Evolutionary conservation across 1,139 yeast species (phyloP).

Genomic region (Yamadazyma friedrichii): DNA sequence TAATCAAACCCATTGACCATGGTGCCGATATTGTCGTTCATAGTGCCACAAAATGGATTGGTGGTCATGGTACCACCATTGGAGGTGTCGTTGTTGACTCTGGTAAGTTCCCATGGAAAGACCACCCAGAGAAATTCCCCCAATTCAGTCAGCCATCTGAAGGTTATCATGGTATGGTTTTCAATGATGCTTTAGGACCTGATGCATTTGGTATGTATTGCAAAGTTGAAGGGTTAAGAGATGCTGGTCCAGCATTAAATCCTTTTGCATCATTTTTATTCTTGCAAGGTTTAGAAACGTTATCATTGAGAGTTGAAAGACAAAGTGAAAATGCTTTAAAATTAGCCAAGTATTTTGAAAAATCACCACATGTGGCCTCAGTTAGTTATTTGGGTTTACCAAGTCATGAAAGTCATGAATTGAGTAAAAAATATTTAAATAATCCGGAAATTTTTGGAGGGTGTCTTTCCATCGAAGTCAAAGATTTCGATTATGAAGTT

Average conservation of each 20-base stretch:
- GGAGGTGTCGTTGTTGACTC: conserved; percentile 90
- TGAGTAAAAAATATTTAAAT: conserved; percentile 75
- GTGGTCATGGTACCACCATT: conserved; percentile 95
- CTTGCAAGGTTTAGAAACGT: conserved; percentile 89
- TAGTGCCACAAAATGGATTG: conserved; percentile 98
- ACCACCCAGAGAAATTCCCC: conserved; percentile 84
- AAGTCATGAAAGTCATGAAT: conserved; percentile 78
- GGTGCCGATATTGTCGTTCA: conserved; percentile 88
- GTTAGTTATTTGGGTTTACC: conserved; percentile 91
- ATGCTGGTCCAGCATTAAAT: conserved; percentile 83
- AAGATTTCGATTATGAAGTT: conserved; percentile 44
- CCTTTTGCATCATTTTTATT: conserved; percentile 88
- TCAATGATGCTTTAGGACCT: conserved; percentile 79
- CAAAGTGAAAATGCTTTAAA: conserved; percentile 82
- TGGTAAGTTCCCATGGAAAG: conserved; percentile 89
- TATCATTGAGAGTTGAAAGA: conserved; percentile 91
- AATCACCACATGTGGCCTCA: conserved; percentile 72
- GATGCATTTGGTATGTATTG: conserved; percentile 77
- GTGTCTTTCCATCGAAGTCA: conserved; percentile 81
- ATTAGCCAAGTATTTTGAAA: conserved; percentile 75
- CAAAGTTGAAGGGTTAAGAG: conserved; percentile 86
- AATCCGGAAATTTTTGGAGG: conserved; percentile 75
- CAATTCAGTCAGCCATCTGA: conserved; percentile 88
- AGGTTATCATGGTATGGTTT: conserved; percentile 86
- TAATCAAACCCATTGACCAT: conserved; percentile 78